Conservation (phyloP, 2,329 filamentous ascomycete species). For the Ceratocystis harringtonii region DNA sequence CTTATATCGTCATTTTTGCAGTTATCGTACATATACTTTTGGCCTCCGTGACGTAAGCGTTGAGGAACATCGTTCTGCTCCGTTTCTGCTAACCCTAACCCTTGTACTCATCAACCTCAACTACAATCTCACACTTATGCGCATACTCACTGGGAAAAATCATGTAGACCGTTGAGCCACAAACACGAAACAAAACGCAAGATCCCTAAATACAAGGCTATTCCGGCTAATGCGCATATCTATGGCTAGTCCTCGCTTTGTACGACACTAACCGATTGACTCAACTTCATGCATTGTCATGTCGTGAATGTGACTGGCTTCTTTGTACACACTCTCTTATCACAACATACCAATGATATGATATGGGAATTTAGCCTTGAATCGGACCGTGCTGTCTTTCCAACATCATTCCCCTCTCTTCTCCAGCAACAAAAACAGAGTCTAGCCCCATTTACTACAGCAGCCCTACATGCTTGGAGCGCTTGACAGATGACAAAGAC, state of each 20-base stretch:
- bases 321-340: too few species aligned
- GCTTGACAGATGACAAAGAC: not conserved
- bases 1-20: not conserved
- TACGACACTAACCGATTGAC: not conserved
- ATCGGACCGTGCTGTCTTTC: not conserved
- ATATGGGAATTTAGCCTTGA: not conserved
- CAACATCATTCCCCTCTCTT: not conserved
- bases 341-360: not conserved
- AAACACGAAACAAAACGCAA: too few species aligned
- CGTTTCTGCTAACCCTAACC: not conserved
- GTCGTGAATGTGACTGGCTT: not conserved
- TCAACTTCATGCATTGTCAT: not conserved
- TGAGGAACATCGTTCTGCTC: not conserved
- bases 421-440: not conserved
- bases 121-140: not conserved
- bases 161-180: too few species aligned
- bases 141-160: not conserved
- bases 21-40: not conserved
- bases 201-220: not conserved
- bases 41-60: not conserved
- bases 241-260: not conserved
- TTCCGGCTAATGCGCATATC: not conserved
- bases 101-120: not conserved
- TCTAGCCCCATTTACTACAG: not conserved
- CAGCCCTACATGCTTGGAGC: not conserved